These are phyloP conservation scores for Pinus taeda DNA, from an alignment of 75 land plant species.

Conservation along the genomic window DNA sequence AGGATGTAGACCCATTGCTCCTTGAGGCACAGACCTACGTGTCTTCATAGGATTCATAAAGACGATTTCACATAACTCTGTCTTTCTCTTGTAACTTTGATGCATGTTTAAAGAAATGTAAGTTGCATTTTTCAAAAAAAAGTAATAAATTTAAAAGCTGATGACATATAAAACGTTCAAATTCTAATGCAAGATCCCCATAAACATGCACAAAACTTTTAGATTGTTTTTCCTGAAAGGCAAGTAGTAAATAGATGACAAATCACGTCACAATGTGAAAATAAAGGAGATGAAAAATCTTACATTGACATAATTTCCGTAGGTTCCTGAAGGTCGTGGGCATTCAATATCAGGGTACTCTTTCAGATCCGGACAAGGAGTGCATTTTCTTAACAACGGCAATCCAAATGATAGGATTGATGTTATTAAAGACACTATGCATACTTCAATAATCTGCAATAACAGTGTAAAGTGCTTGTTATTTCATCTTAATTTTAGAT, in stretches of 20 bases:
- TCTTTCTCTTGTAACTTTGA: no score
- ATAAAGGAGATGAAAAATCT: constrained; percentile 20
- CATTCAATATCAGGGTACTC: constrained; percentile 76
- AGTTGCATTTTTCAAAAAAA: background rate
- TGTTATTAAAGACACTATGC: constrained; percentile 79
- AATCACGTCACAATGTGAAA: no score
- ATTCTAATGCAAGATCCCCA: no score
- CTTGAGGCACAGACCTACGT: no score
- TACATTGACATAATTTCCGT: constrained; percentile 98
- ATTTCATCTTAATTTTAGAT: background rate
- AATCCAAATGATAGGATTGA: constrained; percentile 90
- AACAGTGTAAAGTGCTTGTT: constrained; percentile 5
- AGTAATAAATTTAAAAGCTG: background rate
- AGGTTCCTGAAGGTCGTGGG: constrained; percentile 82
- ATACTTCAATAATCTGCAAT: constrained; percentile 84
- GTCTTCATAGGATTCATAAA: no score
- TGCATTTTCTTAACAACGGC: constrained; percentile 89
- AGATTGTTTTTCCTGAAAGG: background rate
- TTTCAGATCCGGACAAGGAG: constrained; percentile 79
- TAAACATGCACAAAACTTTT: background rate
- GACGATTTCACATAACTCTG: no score
- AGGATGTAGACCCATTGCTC: no score
- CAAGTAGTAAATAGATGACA: background rate
- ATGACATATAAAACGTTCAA: no score
- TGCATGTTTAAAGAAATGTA: no score